Conservation (phyloP, 2,329 filamentous ascomycete genomes). For the Penicillium sclerotigenum region DNA sequence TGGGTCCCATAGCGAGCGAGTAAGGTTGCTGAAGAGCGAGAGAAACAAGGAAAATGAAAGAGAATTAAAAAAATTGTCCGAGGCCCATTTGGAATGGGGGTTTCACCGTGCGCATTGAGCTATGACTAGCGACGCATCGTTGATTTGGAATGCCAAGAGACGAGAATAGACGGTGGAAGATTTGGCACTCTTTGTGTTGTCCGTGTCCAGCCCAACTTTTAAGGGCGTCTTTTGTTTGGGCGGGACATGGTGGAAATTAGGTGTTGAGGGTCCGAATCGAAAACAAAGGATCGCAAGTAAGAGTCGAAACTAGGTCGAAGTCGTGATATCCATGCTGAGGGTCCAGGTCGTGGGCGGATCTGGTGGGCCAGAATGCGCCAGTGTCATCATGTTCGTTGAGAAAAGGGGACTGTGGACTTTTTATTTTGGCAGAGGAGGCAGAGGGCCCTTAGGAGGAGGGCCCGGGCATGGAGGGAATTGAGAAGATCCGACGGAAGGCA, state of each 20-base stretch:
- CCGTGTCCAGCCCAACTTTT: background rate
- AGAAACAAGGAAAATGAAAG: background rate
- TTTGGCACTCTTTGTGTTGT: background rate
- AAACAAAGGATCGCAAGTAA: constrained; percentile 21
- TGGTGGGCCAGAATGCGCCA: constrained; percentile 22
- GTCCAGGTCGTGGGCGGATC: constrained; percentile 24
- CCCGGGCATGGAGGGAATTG: constrained; percentile 41
- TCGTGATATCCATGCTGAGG: constrained; percentile 35
- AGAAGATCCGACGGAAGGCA: constrained; percentile 38
- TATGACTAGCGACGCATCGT: background rate
- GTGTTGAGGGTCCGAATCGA: constrained; percentile 15
- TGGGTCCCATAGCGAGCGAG: constrained; percentile 6
- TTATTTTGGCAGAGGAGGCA: constrained; percentile 41
- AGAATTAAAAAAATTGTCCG: background rate
- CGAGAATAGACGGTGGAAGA: background rate
- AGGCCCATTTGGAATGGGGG: background rate
- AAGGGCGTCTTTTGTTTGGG: background rate
- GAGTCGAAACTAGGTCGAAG: constrained; percentile 27
- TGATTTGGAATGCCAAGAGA: background rate
- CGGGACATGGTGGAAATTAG: constrained; percentile 9
- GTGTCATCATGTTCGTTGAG: constrained; percentile 36
- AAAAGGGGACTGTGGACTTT: constrained; percentile 12
- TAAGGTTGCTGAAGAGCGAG: constrained; percentile 8
- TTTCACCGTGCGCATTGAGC: background rate
- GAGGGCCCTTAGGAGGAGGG: constrained; percentile 40